These are phyloP conservation scores for Teratosphaeriaceae sp. DNA, from an alignment of 2,329 filamentous ascomycete genomes.

Conservation along the genomic window DNA sequence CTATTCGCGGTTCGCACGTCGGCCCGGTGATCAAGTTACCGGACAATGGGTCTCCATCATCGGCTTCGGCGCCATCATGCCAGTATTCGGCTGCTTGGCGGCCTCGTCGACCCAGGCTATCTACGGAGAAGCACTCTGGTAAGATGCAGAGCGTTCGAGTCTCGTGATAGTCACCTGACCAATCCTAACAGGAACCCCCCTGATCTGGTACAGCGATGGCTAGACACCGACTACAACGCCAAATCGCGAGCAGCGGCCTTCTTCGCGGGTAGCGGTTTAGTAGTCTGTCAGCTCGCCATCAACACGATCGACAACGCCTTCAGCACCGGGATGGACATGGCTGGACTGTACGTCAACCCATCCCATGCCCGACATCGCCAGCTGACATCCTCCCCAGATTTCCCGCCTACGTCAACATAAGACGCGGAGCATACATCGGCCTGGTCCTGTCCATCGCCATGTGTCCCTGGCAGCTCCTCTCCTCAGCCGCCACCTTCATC, in stretches of 20 bases:
- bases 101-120: conserved; percentile 49
- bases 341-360: conserved; percentile 31
- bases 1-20: conserved; percentile 27
- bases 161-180: no score
- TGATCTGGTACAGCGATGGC: conserved; percentile 26
- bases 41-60: conserved; percentile 42
- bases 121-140: conserved; percentile 44
- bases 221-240: conserved; percentile 26
- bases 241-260: conserved; percentile 38
- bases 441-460: conserved; percentile 39
- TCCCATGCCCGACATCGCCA: background rate
- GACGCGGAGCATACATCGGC: conserved; percentile 47
- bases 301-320: conserved; percentile 43
- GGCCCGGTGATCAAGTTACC: conserved; percentile 38
- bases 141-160: no score
- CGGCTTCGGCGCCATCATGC: conserved; percentile 44
- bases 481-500: conserved; percentile 42
- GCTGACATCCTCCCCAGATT: conserved; percentile 19
- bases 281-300: conserved; percentile 42
- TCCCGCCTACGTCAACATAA: conserved; percentile 50
- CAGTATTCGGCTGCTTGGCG: conserved; percentile 51
- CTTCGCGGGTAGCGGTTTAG: conserved; percentile 41
- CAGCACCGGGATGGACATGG: conserved; percentile 50
- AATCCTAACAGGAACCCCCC: conserved; percentile 12
- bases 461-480: conserved; percentile 48